Evolutionary conservation across 257 asterid species (phyloP), one percentile per base, ranked within the genome.

Genomic region (Henckelia pumila): DNA sequence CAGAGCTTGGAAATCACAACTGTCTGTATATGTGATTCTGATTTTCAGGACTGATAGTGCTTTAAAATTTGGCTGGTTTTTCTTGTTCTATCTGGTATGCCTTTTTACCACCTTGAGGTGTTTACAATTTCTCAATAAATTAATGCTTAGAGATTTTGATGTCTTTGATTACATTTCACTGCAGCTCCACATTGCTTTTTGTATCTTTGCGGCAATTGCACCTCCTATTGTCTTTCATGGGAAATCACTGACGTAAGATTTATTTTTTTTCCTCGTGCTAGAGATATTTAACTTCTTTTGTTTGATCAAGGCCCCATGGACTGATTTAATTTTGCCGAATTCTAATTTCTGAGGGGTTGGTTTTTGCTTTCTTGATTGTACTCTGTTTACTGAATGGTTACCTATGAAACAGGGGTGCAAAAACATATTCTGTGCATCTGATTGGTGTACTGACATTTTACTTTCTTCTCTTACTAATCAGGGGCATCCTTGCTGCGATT

Each of bases 401-500:
- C 59, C 52, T 47, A 50, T 8, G 19, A 40, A 55, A 25, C 2
- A 32, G 16, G 4, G 58, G 55, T 58, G 32, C 25, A 40, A 32
- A 14, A 26, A 52, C 30, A 7, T 9, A 22, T 14, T 20, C 66
- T 23, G 66, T 40, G 10, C 61, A 16, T 61, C 11, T 63, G 28
- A 47, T 47, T 17, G 20, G 7, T 47, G 20, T 47, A 20, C 57
- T 63, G 44, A 64, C 44, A 10, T 44, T 63, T 63, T 69, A 22
- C 62, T 58, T 35, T 59, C 50, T 78, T 55, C 44, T 29, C 62
- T 62, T 57, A 57, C 32, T 56, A n/a, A 62, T 64, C 93, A 91
- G 97, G 85, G 97, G 97, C 68, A 94, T 94, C 78, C 96, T 94
- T 66, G 89, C 99, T 69, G 97, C 97, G 62, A 73, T 94, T 72